A percentile compares a stretch with the other conserved stretches of the same genome.
Conservation (phyloP, 75 land plant species). For the Isoetes taiwanensis region DNA sequence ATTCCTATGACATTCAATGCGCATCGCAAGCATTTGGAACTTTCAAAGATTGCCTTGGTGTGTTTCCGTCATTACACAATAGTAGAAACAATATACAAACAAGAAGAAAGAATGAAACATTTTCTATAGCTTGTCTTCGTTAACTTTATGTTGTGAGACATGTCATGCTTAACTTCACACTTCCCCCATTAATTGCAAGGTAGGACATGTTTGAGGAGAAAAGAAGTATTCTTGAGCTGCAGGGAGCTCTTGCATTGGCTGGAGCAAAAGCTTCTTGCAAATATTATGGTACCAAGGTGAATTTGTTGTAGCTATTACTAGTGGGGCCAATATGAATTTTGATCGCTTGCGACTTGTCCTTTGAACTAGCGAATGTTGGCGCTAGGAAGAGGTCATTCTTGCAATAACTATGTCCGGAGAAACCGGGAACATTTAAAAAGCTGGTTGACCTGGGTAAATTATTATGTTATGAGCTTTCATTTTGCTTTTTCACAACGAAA, state of each 20-base stretch:
- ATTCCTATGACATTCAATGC: no score
- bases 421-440: slow-evolving; percentile 39
- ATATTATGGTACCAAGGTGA: slow-evolving; percentile 44
- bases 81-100: no score
- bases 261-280: slow-evolving; percentile 77
- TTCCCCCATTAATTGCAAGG: no score
- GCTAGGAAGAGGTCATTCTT: slow-evolving; percentile 55
- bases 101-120: no score
- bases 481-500: no score
- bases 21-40: no score
- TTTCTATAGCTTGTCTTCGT: no score
- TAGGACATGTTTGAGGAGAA: slow-evolving; percentile 87
- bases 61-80: no score
- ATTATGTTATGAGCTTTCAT: not conserved
- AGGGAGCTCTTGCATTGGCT: slow-evolving; percentile 68
- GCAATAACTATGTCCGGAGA: slow-evolving; percentile 51
- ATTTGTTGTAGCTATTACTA: slow-evolving; percentile 53
- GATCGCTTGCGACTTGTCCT: slow-evolving; percentile 43
- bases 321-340: slow-evolving; percentile 85
- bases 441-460: slow-evolving; percentile 40
- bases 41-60: no score
- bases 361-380: slow-evolving; percentile 75
- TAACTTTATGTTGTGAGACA: no score
- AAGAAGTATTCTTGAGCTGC: slow-evolving; percentile 72
- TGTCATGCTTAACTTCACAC: no score